Evolutionary conservation across 2,329 filamentous ascomycete species (phyloP).

Genomic region (Sporothrix luriei): DNA sequence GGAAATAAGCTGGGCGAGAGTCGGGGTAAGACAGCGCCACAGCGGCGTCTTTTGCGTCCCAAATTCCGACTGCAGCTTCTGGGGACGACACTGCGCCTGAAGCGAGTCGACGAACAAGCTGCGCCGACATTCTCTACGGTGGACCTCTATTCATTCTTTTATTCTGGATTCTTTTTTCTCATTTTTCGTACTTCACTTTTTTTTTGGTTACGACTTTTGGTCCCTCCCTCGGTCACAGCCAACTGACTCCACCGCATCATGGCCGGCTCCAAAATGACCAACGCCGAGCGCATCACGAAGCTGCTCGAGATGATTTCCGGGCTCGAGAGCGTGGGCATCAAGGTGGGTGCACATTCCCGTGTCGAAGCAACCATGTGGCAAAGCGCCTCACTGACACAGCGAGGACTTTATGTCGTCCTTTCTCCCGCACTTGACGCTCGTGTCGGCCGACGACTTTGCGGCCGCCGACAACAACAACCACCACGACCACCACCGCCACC

Average conservation of each 20-base stretch:
- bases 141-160: background rate
- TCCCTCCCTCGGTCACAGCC: background rate
- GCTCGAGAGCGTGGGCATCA: background rate
- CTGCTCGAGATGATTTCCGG: constrained; percentile 29
- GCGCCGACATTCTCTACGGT: background rate
- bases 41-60: no score
- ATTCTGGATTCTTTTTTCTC: no score
- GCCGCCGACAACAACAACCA: no score
- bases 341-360: background rate
- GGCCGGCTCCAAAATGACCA: constrained; percentile 21
- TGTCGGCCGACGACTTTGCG: constrained; percentile 41
- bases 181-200: no score
- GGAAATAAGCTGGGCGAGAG: no score
- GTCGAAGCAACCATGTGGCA: background rate
- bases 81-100: no score
- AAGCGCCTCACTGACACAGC: background rate
- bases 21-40: no score
- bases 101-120: no score
- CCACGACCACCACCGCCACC: constrained; percentile 29
- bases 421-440: constrained; percentile 48
- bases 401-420: constrained; percentile 49
- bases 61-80: no score
- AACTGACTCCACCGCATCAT: background rate
- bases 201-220: background rate
- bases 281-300: constrained; percentile 26